These are phyloP conservation scores for Aspergillus brunneoviolaceus DNA, from an alignment of 2,329 filamentous ascomycete species.

Conservation along the genomic window DNA sequence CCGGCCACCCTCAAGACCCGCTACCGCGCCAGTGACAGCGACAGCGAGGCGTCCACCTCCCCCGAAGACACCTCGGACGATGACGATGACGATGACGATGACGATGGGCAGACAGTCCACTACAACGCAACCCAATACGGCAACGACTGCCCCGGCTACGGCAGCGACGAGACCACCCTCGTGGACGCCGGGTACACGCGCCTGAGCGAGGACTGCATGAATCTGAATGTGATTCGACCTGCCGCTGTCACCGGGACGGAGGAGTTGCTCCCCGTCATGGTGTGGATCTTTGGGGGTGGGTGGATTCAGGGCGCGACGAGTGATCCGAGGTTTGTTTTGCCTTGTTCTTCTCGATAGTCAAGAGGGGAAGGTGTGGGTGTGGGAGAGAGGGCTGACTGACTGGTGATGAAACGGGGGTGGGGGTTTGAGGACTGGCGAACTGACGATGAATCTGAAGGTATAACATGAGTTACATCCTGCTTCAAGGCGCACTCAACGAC, in stretches of 20 bases:
- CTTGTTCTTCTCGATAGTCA: too few species aligned
- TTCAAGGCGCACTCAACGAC: conserved; percentile 27
- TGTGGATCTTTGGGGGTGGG: conserved; percentile 35
- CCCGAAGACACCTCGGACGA: too few species aligned
- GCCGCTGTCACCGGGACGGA: not conserved
- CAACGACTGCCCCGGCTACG: conserved; percentile 33
- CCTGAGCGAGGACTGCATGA: conserved; percentile 29
- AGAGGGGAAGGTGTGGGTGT: too few species aligned
- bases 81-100: not conserved
- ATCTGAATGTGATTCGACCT: conserved; percentile 30
- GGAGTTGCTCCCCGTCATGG: conserved; percentile 27
- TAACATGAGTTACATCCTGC: conserved; percentile 34
- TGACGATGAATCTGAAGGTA: conserved; percentile 18
- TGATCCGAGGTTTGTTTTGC: conserved; percentile 27
- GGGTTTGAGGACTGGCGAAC: not conserved
- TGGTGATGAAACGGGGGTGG: not conserved
- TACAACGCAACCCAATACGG: conserved; percentile 34
- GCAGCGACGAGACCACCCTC: conserved; percentile 28
- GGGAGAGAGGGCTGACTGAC: not conserved
- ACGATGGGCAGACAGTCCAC: conserved; percentile 4
- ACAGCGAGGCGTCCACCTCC: conserved; percentile 16
- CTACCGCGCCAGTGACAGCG: conserved; percentile 25
- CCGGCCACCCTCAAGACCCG: conserved; percentile 22
- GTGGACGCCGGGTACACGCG: conserved; percentile 21
- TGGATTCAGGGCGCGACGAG: conserved; percentile 33